These are phyloP conservation scores for Calamus simplicifolius DNA, from an alignment of 176 grass and related monocot genomes.

Conservation along the genomic window DNA sequence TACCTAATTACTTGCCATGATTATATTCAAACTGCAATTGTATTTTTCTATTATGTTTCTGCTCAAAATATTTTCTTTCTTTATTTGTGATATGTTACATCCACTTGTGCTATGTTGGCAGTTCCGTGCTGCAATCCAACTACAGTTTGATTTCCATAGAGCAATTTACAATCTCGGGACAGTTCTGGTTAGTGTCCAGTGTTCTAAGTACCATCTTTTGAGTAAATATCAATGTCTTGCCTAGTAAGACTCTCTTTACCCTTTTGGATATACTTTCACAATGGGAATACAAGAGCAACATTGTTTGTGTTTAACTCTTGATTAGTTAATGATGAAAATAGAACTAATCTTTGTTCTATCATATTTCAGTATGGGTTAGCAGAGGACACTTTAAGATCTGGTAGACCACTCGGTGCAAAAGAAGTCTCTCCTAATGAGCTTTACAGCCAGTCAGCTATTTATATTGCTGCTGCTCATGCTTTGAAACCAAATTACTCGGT, in stretches of 20 bases:
- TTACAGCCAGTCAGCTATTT: constrained; percentile 98
- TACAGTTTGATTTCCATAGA: constrained; percentile 99
- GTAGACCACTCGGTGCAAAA: constrained; percentile 35
- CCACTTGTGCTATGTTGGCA: constrained; percentile 23
- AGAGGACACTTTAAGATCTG: constrained; percentile 93
- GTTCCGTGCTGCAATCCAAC: constrained; percentile 92
- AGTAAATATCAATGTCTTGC: constrained; percentile 12
- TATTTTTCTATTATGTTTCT: not conserved
- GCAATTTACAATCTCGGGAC: constrained; percentile 99
- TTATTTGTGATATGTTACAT: constrained; percentile 8
- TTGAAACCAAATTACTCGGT: constrained; percentile 94
- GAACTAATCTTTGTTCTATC: constrained; percentile 4
- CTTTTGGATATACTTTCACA: constrained; percentile 7
- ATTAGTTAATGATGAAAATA: not conserved
- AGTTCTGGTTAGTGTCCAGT: constrained; percentile 53
- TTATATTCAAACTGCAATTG: too few species aligned
- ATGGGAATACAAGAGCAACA: not conserved
- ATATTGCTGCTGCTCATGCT: constrained; percentile 99
- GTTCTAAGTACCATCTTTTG: constrained; percentile 14
- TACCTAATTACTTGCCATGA: not conserved
- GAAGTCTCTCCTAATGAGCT: constrained; percentile 65
- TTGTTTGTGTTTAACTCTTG: not conserved
- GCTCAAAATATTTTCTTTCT: not conserved
- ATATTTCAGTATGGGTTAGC: constrained; percentile 86
- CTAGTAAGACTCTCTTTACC: not conserved